A percentile compares a stretch with the other conserved stretches of the same genome.
phyloP scores from a whole-genome alignment of 805 yeast genomes.

The Naumovozyma baii region DNA sequence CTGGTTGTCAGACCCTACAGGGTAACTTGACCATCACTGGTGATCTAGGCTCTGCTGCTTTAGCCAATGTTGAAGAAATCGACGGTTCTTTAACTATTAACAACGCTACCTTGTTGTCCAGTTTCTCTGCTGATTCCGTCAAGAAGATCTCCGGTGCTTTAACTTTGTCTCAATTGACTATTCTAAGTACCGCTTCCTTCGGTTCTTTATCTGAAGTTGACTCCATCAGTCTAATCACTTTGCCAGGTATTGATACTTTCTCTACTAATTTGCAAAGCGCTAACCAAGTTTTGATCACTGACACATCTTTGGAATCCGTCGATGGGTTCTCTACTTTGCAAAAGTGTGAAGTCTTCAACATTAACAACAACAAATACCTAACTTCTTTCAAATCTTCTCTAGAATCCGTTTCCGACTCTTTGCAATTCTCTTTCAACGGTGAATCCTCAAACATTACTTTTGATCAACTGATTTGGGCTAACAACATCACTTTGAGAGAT shows the following conservation, averaged over 20 bases:
- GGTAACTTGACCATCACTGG: conserved; percentile 73
- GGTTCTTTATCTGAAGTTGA: conserved; percentile 79
- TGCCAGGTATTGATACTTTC: conserved; percentile 70
- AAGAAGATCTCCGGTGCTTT: conserved; percentile 66
- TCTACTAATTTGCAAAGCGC: conserved; percentile 70
- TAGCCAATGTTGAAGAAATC: conserved; percentile 67
- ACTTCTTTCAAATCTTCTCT: conserved; percentile 62
- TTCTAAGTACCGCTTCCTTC: conserved; percentile 57
- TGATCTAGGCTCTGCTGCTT: conserved; percentile 49
- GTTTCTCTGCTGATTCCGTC: conserved; percentile 72
- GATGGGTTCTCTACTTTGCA: conserved; percentile 48
- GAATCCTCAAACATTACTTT: conserved; percentile 60
- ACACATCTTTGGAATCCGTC: conserved; percentile 60
- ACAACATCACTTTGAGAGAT: conserved; percentile 78
- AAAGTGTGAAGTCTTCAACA: conserved; percentile 49
- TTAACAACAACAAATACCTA: conserved; percentile 85
- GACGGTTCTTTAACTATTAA: conserved; percentile 63
- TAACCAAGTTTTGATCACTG: conserved; percentile 57
- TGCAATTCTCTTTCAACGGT: conserved; percentile 81
- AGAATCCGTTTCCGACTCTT: conserved; percentile 59
- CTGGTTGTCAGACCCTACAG: conserved; percentile 67
- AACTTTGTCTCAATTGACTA: conserved; percentile 51
- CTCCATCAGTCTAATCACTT: conserved; percentile 65
- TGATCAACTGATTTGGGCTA: conserved; percentile 70
- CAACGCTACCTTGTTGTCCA: conserved; percentile 53